Percentiles rank a stretch among this genome's conserved stretches.
These are phyloP conservation scores for Citrullus amarus DNA, from an alignment of 306 rosid genomes.

Conservation along the genomic window DNA sequence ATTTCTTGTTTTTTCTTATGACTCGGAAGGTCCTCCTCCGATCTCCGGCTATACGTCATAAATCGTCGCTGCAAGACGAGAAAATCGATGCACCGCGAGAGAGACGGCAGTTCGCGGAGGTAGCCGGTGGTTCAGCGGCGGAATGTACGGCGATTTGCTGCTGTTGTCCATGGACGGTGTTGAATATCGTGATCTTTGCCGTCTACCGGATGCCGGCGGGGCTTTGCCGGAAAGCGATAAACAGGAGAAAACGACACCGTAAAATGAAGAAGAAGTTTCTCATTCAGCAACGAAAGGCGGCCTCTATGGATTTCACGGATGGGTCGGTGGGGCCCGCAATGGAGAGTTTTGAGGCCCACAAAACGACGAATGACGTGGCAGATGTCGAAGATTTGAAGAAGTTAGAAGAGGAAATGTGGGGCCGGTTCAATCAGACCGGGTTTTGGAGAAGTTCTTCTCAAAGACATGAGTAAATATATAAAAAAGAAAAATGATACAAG, in stretches of 20 bases:
- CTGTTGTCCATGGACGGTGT: slow-evolving; percentile 54
- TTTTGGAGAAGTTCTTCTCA: slow-evolving; percentile 65
- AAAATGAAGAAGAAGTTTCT: slow-evolving; percentile 6
- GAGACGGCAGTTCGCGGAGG: slow-evolving; percentile 32
- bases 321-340: neutral
- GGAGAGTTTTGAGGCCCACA: neutral
- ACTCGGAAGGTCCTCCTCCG: neutral
- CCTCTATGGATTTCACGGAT: neutral
- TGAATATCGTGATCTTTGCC: slow-evolving; percentile 36
- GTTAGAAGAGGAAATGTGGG: slow-evolving; percentile 71
- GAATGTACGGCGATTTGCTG: slow-evolving; percentile 71
- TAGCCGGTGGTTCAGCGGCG: slow-evolving; percentile 54
- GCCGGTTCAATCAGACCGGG: slow-evolving; percentile 50
- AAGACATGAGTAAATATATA: slow-evolving; percentile 16
- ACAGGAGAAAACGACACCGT: slow-evolving; percentile 16
- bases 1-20: neutral
- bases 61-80: neutral
- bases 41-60: neutral
- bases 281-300: slow-evolving; percentile 1
- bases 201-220: slow-evolving; percentile 45
- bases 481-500: neutral
- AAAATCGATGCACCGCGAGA: neutral
- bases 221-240: slow-evolving; percentile 33
- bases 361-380: neutral
- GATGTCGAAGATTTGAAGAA: neutral